A percentile compares a stretch with the other conserved stretches of the same genome.
phyloP scores from a whole-genome alignment of 192 early-diverging fungal species.

The Oehlia diaphana region DNA sequence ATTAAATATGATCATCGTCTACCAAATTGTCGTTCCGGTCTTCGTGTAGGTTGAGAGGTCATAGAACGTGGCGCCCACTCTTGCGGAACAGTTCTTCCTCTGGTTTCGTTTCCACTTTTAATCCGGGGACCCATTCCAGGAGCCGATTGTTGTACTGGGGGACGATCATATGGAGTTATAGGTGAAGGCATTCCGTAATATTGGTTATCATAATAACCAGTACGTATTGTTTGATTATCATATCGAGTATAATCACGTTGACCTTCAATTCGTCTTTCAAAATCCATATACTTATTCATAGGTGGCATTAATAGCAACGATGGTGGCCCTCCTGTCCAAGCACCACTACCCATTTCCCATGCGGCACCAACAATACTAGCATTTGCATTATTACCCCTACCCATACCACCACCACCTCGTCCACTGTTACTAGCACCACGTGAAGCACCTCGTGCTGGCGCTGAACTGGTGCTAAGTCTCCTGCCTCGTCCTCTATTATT shows the following conservation, averaged over 20 bases:
- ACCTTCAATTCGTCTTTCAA: constrained; percentile 29
- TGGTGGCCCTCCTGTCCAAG: constrained; percentile 18
- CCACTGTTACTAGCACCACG: constrained; percentile 9
- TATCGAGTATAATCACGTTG: constrained; percentile 28
- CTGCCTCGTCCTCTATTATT: constrained; percentile 19
- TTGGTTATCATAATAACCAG: constrained; percentile 30
- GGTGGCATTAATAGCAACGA: constrained; percentile 5
- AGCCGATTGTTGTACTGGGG: constrained; percentile 23
- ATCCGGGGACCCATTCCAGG: constrained; percentile 26
- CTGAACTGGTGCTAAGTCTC: constrained; percentile 24
- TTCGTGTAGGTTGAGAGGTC: constrained; percentile 20
- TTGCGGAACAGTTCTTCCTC: constrained; percentile 23
- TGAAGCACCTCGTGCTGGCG: constrained; percentile 18
- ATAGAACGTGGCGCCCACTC: constrained; percentile 26
- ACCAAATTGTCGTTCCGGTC: constrained; percentile 27
- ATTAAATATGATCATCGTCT: constrained; percentile 10
- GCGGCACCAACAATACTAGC: constrained; percentile 6
- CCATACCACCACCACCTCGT: constrained; percentile 6
- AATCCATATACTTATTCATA: constrained; percentile 25
- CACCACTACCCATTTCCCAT: constrained; percentile 21
- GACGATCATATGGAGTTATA: constrained; percentile 27
- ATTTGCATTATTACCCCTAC: constrained; percentile 19
- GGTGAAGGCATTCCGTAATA: constrained; percentile 28
- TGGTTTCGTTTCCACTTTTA: constrained; percentile 16
- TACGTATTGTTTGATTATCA: constrained; percentile 22